Conservation (phyloP, 305 asterid species). For the Fraxinus xanthoxyloides region DNA sequence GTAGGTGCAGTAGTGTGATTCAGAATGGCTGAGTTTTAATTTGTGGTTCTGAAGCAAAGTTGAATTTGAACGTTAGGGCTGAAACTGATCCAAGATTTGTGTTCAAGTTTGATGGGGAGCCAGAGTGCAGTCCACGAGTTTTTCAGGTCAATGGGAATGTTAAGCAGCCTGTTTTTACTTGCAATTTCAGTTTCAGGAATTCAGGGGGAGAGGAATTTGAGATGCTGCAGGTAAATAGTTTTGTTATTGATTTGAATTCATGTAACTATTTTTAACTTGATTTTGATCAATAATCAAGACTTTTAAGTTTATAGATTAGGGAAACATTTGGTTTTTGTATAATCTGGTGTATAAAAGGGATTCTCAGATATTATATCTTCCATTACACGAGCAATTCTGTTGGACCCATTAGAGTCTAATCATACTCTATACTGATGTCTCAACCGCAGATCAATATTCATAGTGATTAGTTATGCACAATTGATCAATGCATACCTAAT, state of each 20-base stretch:
- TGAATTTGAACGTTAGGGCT: slow-evolving; percentile 69
- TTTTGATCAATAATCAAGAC: not conserved
- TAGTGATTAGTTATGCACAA: not conserved
- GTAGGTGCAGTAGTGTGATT: slow-evolving; percentile 39
- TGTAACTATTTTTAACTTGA: not conserved
- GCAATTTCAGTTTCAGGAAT: slow-evolving; percentile 82
- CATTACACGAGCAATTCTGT: not conserved
- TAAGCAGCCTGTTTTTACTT: slow-evolving; percentile 81
- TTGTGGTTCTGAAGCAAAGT: slow-evolving; percentile 39
- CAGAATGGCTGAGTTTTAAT: slow-evolving; percentile 75
- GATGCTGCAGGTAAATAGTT: slow-evolving; percentile 47
- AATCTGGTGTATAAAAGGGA: not conserved
- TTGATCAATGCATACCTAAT: not conserved
- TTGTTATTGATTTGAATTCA: not conserved
- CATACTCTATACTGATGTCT: not conserved
- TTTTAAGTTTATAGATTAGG: not conserved
- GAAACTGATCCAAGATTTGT: slow-evolving; percentile 94
- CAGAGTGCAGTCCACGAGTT: slow-evolving; percentile 95
- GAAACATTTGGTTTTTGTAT: not conserved
- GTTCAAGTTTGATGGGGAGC: slow-evolving; percentile 83
- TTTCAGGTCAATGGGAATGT: slow-evolving; percentile 91
- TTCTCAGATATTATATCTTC: not conserved
- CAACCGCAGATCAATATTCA: not conserved
- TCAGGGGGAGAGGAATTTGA: slow-evolving; percentile 53
- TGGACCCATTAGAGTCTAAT: not conserved